Percentiles rank a stretch among this genome's conserved stretches.
phyloP scores from a whole-genome alignment of 148 eudicot genomes.

The Vaccinium macrocarpon region DNA sequence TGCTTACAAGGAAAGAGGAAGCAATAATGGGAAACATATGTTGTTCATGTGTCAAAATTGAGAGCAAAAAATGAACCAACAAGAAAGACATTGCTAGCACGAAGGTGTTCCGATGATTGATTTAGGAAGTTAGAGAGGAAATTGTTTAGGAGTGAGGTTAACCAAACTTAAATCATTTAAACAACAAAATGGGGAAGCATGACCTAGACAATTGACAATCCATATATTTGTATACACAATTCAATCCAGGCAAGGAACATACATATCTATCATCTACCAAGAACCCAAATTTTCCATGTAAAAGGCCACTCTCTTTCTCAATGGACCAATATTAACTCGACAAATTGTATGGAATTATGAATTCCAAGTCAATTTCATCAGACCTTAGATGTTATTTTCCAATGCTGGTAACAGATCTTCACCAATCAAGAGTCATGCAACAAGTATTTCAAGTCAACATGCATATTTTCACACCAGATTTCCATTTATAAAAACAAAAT shows the following conservation, averaged over 20 bases:
- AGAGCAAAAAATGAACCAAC: too few species aligned
- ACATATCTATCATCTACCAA: neutral
- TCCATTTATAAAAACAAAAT: neutral
- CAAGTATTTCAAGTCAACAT: slow-evolving; percentile 7
- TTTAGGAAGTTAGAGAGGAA: too few species aligned
- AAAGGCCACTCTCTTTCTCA: neutral
- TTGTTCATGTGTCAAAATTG: too few species aligned
- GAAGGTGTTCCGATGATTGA: too few species aligned
- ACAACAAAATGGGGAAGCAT: slow-evolving; percentile 1
- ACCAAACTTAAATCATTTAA: neutral
- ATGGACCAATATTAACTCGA: neutral
- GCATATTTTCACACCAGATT: neutral
- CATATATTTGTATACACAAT: too few species aligned
- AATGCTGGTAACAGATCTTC: neutral
- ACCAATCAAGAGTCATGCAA: neutral
- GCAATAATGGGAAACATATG: too few species aligned
- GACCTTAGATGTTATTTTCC: neutral
- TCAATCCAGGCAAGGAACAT: neutral
- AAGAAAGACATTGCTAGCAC: too few species aligned
- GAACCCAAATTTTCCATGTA: neutral
- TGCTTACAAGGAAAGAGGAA: too few species aligned
- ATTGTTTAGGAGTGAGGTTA: neutral
- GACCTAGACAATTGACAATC: neutral
- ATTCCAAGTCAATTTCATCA: neutral
- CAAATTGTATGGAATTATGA: neutral